Evolutionary conservation across 306 rosid genomes (phyloP).

Genomic region (Ochetophila trinervis): DNA sequence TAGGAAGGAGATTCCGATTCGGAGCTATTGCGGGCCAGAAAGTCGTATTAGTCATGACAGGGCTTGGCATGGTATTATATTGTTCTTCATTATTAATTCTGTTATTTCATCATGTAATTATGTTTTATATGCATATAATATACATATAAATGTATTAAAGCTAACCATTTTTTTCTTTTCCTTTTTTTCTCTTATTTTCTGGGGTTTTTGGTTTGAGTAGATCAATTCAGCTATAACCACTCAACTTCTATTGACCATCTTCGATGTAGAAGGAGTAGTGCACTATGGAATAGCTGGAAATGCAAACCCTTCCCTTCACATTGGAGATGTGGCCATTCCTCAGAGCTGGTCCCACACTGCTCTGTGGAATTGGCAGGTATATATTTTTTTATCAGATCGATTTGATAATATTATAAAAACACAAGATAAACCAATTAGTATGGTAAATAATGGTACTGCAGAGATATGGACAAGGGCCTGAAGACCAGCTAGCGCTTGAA

Average conservation of each 20-base stretch:
- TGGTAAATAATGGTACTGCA: constrained; percentile 4
- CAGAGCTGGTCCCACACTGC: constrained; percentile 45
- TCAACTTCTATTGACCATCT: constrained; percentile 54
- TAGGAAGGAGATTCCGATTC: constrained; percentile 42
- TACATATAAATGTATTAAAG: too few relatives aligned
- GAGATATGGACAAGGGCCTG: constrained; percentile 48
- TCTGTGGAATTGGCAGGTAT: constrained; percentile 76
- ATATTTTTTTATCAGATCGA: too few relatives aligned
- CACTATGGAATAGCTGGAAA: constrained; percentile 75
- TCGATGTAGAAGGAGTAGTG: constrained; percentile 51
- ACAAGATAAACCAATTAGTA: too few relatives aligned
- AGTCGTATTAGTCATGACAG: constrained; percentile 36
- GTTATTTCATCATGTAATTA: background rate
- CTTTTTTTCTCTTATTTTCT: background rate
- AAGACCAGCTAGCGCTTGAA: constrained; percentile 39
- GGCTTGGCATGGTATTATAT: constrained; percentile 35
- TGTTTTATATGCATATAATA: background rate
- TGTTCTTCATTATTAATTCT: background rate
- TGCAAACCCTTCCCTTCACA: constrained; percentile 53
- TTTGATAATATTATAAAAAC: too few relatives aligned
- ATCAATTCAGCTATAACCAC: constrained; percentile 59
- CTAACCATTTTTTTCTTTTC: background rate
- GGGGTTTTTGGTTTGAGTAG: constrained; percentile 13
- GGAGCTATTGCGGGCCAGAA: constrained; percentile 26
- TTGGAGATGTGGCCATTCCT: constrained; percentile 61